Conservation (phyloP, 176 grass and related monocot species). For the Bolboschoenus planiculmis region DNA sequence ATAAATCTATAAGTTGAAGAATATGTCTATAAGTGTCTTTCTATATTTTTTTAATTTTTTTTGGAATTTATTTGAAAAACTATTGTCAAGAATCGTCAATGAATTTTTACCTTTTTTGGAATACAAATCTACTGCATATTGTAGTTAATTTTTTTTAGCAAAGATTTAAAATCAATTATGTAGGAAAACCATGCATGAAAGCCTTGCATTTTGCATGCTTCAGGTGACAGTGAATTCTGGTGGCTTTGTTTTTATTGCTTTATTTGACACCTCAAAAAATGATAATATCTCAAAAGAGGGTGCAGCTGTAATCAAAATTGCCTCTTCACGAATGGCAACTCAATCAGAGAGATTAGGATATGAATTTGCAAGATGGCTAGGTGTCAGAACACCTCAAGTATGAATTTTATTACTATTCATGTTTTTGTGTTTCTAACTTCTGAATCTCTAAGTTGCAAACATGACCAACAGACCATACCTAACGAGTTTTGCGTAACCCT, state of each 20-base stretch:
- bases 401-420: conserved; percentile 12
- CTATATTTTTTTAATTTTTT: no score
- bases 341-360: conserved; percentile 91
- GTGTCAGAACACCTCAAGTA: conserved; percentile 88
- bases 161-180: neutral
- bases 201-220: neutral
- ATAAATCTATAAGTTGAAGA: no score
- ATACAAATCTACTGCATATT: neutral
- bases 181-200: neutral
- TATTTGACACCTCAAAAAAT: conserved; percentile 44
- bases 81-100: no score
- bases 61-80: no score
- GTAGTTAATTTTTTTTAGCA: neutral
- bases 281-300: conserved; percentile 37
- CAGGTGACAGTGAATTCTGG: conserved; percentile 98
- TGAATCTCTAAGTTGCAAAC: conserved; percentile 14
- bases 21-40: no score
- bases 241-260: conserved; percentile 78
- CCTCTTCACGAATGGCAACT: conserved; percentile 92
- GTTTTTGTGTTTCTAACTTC: neutral
- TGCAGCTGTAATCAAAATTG: conserved; percentile 91
- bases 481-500: neutral
- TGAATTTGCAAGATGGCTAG: conserved; percentile 89
- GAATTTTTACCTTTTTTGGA: no score
- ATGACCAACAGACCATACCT: neutral